Conservation (phyloP, 2,329 filamentous ascomycete genomes). For the Ceratocystis smalleyi region DNA sequence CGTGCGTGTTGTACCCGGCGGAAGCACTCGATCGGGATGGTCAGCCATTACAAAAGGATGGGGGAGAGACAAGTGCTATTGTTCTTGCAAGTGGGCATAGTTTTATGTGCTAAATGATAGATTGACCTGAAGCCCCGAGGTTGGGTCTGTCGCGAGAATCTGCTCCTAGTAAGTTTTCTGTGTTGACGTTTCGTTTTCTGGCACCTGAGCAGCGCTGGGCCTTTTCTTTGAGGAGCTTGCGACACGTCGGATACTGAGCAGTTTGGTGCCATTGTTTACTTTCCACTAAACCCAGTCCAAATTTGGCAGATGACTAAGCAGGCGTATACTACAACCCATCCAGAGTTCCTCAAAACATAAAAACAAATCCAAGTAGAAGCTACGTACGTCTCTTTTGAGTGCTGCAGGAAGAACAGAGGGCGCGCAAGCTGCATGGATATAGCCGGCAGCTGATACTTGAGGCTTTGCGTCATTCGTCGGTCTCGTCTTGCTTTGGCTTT, state of each 20-base stretch:
- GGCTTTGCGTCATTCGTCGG: neutral
- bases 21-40: slow-evolving; percentile 5
- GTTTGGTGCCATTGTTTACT: neutral
- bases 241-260: neutral
- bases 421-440: too few species aligned
- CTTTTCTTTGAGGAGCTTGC: neutral
- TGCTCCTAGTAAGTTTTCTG: neutral
- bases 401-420: too few species aligned
- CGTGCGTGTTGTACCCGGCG: neutral
- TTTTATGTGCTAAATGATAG: neutral
- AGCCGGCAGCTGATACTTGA: too few species aligned
- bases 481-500: neutral
- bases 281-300: neutral
- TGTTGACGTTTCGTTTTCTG: neutral
- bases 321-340: neutral
- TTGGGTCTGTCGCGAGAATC: neutral
- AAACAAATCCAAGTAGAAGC: neutral
- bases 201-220: neutral
- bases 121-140: neutral
- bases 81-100: neutral
- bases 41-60: neutral
- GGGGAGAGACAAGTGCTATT: neutral
- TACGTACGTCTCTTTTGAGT: too few species aligned
- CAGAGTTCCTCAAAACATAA: neutral
- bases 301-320: neutral